Evolutionary conservation across 1,284 basidiomycete genomes (phyloP).

Genomic region (Pholiota adiposa): DNA sequence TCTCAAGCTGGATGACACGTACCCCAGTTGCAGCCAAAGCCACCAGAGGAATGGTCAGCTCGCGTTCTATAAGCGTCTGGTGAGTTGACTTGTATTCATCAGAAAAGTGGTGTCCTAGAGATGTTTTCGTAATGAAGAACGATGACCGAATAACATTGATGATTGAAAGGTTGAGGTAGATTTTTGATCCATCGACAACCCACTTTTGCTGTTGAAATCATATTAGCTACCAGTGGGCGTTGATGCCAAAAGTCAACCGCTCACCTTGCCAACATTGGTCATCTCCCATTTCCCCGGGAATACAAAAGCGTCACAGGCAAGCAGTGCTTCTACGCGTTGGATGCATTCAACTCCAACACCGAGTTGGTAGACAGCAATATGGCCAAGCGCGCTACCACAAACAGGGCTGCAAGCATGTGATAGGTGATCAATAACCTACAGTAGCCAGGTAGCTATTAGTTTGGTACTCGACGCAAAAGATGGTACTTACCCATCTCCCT

Average conservation of each 20-base stretch:
- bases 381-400: neutral
- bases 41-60: slow-evolving; percentile 14
- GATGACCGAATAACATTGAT: slow-evolving; percentile 3
- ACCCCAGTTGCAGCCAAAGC: slow-evolving; percentile 17
- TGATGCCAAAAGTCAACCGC: neutral
- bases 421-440: neutral
- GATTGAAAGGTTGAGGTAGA: slow-evolving; percentile 13
- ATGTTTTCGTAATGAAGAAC: slow-evolving; percentile 3
- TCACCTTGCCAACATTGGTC: slow-evolving; percentile 7
- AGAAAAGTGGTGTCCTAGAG: slow-evolving; percentile 9
- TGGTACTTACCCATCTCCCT: neutral
- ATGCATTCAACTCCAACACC: slow-evolving; percentile 5
- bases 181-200: slow-evolving; percentile 6
- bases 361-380: slow-evolving; percentile 16
- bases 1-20: neutral
- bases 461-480: neutral
- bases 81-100: slow-evolving; percentile 6
- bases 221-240: neutral
- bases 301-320: slow-evolving; percentile 10
- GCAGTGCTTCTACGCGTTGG: slow-evolving; percentile 3
- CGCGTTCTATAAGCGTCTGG: slow-evolving; percentile 1
- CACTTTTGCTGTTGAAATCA: neutral
- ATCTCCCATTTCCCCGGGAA: slow-evolving; percentile 12
- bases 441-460: neutral
- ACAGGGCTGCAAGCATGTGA: neutral